Base-by-base conservation (phyloP, 192 early-diverging fungal genomes). In the Spizellomyces punctatus region DNA sequence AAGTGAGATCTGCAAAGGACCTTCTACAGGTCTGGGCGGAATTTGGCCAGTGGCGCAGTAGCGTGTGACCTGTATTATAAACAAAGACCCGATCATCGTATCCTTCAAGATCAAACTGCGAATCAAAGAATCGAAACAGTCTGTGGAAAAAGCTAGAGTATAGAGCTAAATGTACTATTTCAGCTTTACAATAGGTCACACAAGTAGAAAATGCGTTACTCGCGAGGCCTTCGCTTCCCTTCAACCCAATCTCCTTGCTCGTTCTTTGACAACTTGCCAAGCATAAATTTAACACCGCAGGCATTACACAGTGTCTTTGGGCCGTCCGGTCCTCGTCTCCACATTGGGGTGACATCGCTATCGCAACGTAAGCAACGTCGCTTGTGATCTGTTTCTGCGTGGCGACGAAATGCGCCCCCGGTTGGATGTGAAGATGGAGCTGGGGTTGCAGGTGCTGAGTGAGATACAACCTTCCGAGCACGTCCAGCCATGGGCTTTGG, bases 251-350 rank as follows among this genome's bases (percentile, higher is more conserved):
- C 52, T 8, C 66, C 66, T 7, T 45, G 47, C 66, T 68, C 55
- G 42, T 55, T 68, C 54, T 50, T 57, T 16, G 49, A 50, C 54
- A 68, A 44, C 55, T 68, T 68, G 17, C 66, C 66, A 50, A 68
- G 36, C 66, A 58, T 58, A 41, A 58, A 79, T 58, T 80, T 78
- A 49, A 80, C 79, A 27, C 79, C 79, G 46, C 79, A 80, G 17
- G 71, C 48, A 57, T 80, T 80, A 57, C 79, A 80, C 8, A 80
- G 77, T 45, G 76, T 65, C 19, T 62, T 45, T 10, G 59, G 75
- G 44, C 74, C 78, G 19, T 55, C 56, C 12, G 79, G 79, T 5
- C 79, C 79, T 14, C 72, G 64, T 36, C 79, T 49, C 79, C 79
- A 80, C 71, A 78, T 74, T 1, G 79, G 76, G 16, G 79, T 74